Evolutionary conservation across 352 stramenopile species (phyloP), one percentile per base, ranked within the genome.

Genomic region (Phytophthora fragariae): DNA sequence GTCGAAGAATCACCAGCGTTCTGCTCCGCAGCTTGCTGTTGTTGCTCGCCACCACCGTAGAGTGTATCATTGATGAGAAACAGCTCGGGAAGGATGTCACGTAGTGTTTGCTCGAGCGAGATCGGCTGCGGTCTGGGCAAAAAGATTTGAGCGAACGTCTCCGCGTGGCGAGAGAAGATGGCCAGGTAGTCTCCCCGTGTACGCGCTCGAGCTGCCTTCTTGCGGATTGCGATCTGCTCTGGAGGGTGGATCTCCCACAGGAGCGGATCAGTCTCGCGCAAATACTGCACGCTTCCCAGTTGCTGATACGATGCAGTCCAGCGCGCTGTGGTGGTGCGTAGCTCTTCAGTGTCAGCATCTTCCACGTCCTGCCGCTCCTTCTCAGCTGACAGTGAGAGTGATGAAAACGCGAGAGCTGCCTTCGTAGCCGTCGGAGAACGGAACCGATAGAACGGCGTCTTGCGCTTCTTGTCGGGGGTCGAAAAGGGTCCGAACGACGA

Each of bases 171-270:
- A 24, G 76, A 77, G 39, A 94, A 81, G 56, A 94, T 91, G 7
- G 76, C 69, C n/a, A 91, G 58, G 57, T 94, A 94, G 63, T 94
- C 88, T 37, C 68, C 56, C 6, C 76, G 73, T 0, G 85, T 89
- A 33, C 80, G 77, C 0, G 88, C 88, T 21, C 81, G 57, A 14
- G 82, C 70, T 5, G 86, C 86, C 19, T 86, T 86, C 63, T 95
- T 95, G 21, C 85, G 80, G 67, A 95, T 93, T 21, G 77, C 77
- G 33, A 84, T 80, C 63, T 93, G 88, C 59, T 93, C 88, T 33
- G 88, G 79, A n/a, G 88, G 88, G 39, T 95, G 85, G 62, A 93
- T 93, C 54, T 95, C 86, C 88, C 88, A 93, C n/a, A 95, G 62
- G 47, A 95, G 68, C 19, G 88, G 86, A 65, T 95, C 84, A 4